Evolutionary conservation across 139 green algal species (phyloP), one percentile per base, ranked within the genome.

Genomic region (Micractinium conductrix): DNA sequence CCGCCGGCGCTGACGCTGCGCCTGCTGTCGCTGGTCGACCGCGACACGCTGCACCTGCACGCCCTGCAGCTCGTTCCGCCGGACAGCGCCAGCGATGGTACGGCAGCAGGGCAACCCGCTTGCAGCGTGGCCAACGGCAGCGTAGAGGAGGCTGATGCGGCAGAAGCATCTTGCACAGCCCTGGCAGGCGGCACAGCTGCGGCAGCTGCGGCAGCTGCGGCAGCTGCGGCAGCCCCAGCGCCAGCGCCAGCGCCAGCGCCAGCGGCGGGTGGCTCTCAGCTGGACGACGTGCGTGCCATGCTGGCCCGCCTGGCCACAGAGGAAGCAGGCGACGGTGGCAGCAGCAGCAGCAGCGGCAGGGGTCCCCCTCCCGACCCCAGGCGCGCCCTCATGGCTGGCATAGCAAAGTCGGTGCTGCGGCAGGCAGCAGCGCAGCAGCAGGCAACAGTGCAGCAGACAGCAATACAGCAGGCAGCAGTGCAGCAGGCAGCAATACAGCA

Each of bases 331-430:
- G 76, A 82, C 2, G 48, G 26, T 33, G 38, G 37, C 38, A 44
- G 26, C 17, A 9, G 42, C 9, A 38, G 24, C 45, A 4, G 44
- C 73, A 63, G 7, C 1, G 30, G 1, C 30, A 42, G 65, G 33
- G 33, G 65, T 26, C 0, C 26, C 30, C 35, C 68, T 16, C 10
- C 70, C 1, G 76, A 82, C 40, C 76, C 76, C 26, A 82, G 72
- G 76, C 75, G 75, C 2, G 60, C 75, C 4, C 53, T 81, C 8
- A 65, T 81, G 75, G 75, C 58, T 2, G 58, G 55, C 26, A 70
- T 81, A 19, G 75, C 75, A 22, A 71, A 33, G 38, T 70, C 75
- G 7, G 75, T 81, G 55, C 38, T 81, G 75, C 75, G 53, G 53
- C 75, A 81, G 53, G 26, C 55, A 12, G 9, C 37, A 8, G 22